Evolutionary conservation across 2,329 filamentous ascomycete species (phyloP).

Genomic region (Elsinoe perseae): DNA sequence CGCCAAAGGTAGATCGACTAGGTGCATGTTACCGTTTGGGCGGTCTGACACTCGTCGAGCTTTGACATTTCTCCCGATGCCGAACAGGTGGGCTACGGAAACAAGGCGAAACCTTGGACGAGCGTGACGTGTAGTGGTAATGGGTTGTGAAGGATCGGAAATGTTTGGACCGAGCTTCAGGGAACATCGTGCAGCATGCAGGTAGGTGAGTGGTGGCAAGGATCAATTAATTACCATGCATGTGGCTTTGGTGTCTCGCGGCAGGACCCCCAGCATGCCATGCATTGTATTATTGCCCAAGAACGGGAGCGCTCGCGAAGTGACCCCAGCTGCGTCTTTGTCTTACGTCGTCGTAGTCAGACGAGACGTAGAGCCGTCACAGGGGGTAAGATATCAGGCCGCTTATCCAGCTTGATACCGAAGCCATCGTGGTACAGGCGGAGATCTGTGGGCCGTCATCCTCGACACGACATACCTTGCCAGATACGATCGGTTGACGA

Average conservation of each 20-base stretch:
- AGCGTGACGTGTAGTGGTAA: slow-evolving; percentile 7
- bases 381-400: background rate
- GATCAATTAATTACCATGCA: slow-evolving; percentile 6
- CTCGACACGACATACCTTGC: background rate
- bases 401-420: background rate
- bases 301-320: background rate
- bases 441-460: background rate
- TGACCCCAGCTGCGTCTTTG: background rate
- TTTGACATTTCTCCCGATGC: slow-evolving; percentile 3
- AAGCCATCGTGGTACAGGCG: background rate
- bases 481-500: background rate
- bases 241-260: background rate
- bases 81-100: slow-evolving; percentile 12
- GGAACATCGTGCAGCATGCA: slow-evolving; percentile 15
- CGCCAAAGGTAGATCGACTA: slow-evolving; percentile 12
- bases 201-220: slow-evolving; percentile 10
- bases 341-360: background rate
- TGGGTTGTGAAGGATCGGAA: background rate
- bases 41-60: slow-evolving; percentile 12
- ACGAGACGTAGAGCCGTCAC: background rate
- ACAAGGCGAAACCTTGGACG: slow-evolving; percentile 14
- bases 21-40: slow-evolving; percentile 3
- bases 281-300: background rate
- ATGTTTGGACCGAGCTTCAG: slow-evolving; percentile 12
- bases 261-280: background rate